A percentile compares a stretch with the other conserved stretches of the same genome.
Evolutionary conservation across 2,329 filamentous ascomycete species (phyloP).

Genomic region (Aureobasidium sp.): DNA sequence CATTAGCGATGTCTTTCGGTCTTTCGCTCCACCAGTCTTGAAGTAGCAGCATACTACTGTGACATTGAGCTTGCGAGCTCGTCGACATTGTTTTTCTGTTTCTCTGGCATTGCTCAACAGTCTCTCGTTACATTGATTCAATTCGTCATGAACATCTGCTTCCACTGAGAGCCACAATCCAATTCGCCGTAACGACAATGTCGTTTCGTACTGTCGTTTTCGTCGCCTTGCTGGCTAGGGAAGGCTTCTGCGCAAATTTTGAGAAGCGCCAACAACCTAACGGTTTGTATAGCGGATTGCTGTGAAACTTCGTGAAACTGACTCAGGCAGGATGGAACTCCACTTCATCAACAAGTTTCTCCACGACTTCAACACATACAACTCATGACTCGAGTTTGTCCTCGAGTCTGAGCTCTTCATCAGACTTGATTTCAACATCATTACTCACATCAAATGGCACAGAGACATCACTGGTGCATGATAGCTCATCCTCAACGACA

Average conservation of each 20-base stretch:
- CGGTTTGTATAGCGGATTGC: not conserved
- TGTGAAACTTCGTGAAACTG: not conserved
- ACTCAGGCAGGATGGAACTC: slow-evolving; percentile 1
- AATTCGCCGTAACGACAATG: not conserved
- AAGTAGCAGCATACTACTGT: slow-evolving; percentile 7
- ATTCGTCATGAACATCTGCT: slow-evolving; percentile 1
- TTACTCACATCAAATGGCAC: not conserved
- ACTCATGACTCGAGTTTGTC: too few relatives aligned
- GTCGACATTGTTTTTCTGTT: not conserved
- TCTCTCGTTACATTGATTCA: not conserved
- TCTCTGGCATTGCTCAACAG: not conserved
- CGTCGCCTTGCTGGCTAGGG: not conserved
- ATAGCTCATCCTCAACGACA: not conserved
- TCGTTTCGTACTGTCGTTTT: slow-evolving; percentile 4
- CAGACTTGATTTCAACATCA: not conserved
- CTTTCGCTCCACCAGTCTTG: not conserved
- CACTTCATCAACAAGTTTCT: not conserved
- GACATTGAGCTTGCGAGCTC: not conserved
- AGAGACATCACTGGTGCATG: not conserved
- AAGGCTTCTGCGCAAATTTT: not conserved
- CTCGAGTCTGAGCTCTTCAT: not conserved
- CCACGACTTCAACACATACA: not conserved
- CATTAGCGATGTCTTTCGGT: slow-evolving; percentile 3
- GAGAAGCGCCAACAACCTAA: not conserved
- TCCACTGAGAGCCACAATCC: not conserved